Evolutionary conservation across 2,329 filamentous ascomycete genomes (phyloP).

Genomic region (Alternaria sp.): DNA sequence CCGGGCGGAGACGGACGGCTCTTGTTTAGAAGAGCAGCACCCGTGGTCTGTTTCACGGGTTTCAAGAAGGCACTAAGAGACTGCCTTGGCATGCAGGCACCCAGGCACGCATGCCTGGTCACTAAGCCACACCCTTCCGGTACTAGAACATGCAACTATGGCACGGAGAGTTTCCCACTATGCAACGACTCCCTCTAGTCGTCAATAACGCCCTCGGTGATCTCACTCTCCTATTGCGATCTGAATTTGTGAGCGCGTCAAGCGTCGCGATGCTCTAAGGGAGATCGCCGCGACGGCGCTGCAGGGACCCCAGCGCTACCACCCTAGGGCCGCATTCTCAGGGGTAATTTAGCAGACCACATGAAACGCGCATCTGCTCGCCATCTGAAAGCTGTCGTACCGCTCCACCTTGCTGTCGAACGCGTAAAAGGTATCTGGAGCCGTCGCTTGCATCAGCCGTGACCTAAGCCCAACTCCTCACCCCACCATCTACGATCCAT

Average conservation of each 20-base stretch:
- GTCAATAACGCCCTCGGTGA: not conserved
- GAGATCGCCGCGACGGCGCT: slow-evolving; percentile 43
- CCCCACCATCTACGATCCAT: slow-evolving; percentile 22
- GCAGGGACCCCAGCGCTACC: slow-evolving; percentile 32
- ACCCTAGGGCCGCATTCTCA: slow-evolving; percentile 24
- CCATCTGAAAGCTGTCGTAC: slow-evolving; percentile 16
- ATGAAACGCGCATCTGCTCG: slow-evolving; percentile 43
- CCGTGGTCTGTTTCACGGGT: slow-evolving; percentile 31
- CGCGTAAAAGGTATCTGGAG: slow-evolving; percentile 36
- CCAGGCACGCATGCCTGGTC: slow-evolving; percentile 31
- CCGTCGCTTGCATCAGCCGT: slow-evolving; percentile 25
- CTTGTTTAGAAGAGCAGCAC: slow-evolving; percentile 47
- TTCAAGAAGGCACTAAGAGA: slow-evolving; percentile 37
- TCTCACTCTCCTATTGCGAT: not conserved
- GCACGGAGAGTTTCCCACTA: slow-evolving; percentile 34
- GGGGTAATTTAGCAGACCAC: slow-evolving; percentile 30
- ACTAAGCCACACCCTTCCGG: slow-evolving; percentile 32
- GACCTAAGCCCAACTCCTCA: slow-evolving; percentile 20
- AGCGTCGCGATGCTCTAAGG: slow-evolving; percentile 28
- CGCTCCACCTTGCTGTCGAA: slow-evolving; percentile 11
- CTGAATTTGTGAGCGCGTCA: slow-evolving; percentile 11
- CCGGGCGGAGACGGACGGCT: slow-evolving; percentile 49
- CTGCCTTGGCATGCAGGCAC: slow-evolving; percentile 47
- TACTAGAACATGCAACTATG: slow-evolving; percentile 44
- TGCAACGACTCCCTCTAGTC: slow-evolving; percentile 25